Evolutionary conservation across 2,329 filamentous ascomycete genomes (phyloP).

Genomic region (Fusarium concolor): DNA sequence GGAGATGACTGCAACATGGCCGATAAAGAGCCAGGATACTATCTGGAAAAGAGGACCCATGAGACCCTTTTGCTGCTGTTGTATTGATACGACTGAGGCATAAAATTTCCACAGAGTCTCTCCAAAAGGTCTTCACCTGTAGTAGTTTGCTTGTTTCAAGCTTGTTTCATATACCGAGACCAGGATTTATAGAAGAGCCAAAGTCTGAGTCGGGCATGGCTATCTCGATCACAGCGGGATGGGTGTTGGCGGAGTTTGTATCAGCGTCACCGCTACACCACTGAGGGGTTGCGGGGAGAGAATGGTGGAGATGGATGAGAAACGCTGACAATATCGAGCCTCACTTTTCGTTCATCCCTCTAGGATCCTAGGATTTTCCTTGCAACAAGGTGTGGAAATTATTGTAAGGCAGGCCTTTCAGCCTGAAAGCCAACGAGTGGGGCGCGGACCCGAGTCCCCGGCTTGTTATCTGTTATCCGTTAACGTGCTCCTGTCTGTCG

Average conservation of each 20-base stretch:
- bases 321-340: conserved; percentile 21
- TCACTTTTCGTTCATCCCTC: conserved; percentile 28
- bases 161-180: conserved; percentile 6
- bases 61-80: conserved; percentile 17
- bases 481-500: background rate
- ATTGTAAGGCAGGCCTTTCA: conserved; percentile 26
- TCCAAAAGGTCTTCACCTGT: conserved; percentile 10
- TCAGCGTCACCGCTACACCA: conserved; percentile 2
- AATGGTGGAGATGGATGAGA: conserved; percentile 11
- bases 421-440: conserved; percentile 28
- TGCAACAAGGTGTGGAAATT: conserved; percentile 31
- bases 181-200: background rate
- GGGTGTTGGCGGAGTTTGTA: conserved; percentile 6
- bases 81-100: conserved; percentile 23
- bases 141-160: conserved; percentile 17
- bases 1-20: conserved; percentile 19
- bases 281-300: conserved; percentile 24
- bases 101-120: conserved; percentile 5
- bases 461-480: conserved; percentile 14
- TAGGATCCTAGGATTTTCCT: conserved; percentile 37
- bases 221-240: conserved; percentile 5
- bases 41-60: conserved; percentile 12
- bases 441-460: conserved; percentile 33
- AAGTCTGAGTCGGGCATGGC: background rate
- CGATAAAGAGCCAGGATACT: conserved; percentile 19